Conservation (phyloP, 192 early-diverging fungal species). For the Gonapodya prolifera region DNA sequence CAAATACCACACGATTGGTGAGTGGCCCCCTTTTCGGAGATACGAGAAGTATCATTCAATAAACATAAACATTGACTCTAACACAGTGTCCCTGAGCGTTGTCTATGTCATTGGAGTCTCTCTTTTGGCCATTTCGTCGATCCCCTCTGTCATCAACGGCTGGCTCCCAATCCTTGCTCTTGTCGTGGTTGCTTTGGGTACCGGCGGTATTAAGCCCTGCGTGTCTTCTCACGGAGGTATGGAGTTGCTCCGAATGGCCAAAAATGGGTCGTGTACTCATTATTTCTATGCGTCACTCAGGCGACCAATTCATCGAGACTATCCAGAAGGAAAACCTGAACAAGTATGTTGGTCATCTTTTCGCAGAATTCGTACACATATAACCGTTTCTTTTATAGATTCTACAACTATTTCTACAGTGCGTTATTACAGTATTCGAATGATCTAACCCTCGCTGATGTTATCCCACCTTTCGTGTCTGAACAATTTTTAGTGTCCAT, state of each 20-base stretch:
- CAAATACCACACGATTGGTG: constrained; percentile 40
- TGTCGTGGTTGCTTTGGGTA: constrained; percentile 35
- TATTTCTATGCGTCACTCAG: constrained; percentile 22
- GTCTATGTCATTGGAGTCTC: constrained; percentile 36
- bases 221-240: constrained; percentile 40
- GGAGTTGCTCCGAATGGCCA: constrained; percentile 28
- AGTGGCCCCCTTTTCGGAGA: no score
- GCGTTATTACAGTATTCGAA: constrained; percentile 13
- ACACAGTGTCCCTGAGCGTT: constrained; percentile 16
- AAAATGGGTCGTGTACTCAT: constrained; percentile 7
- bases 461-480: neutral
- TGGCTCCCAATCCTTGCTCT: neutral
- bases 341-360: constrained; percentile 28
- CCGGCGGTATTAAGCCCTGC: constrained; percentile 55
- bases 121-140: constrained; percentile 28
- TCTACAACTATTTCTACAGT: constrained; percentile 12
- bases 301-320: constrained; percentile 17
- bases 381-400: constrained; percentile 6
- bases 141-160: constrained; percentile 18
- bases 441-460: no score
- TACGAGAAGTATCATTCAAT: neutral
- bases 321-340: constrained; percentile 29
- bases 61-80: neutral
- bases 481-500: constrained; percentile 10
- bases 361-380: constrained; percentile 11